Conservation (phyloP, 2,329 filamentous ascomycete species). For the Xylariaceae sp. region DNA sequence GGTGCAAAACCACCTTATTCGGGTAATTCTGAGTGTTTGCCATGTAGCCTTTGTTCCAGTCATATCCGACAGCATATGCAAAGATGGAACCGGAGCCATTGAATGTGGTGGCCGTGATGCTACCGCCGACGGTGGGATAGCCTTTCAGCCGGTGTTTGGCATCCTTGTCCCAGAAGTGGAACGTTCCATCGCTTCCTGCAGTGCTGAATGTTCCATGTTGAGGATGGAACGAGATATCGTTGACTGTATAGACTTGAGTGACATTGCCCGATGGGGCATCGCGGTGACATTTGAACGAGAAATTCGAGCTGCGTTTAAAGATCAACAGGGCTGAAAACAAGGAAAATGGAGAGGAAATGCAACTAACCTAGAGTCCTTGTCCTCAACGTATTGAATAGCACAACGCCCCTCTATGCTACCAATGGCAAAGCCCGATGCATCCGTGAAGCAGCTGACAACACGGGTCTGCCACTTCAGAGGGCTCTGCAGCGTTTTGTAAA, state of each 20-base stretch:
- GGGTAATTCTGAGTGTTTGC: conserved; percentile 71
- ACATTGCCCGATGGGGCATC: conserved; percentile 70
- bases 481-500: conserved; percentile 95
- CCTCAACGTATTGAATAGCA: conserved; percentile 96
- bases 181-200: conserved; percentile 90
- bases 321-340: conserved; percentile 4
- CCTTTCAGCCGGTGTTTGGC: conserved; percentile 87
- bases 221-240: conserved; percentile 97
- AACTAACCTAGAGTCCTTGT: conserved; percentile 74
- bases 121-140: conserved; percentile 77
- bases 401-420: conserved; percentile 96
- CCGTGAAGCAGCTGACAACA: conserved; percentile 90
- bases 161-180: conserved; percentile 95
- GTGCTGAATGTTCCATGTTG: conserved; percentile 98
- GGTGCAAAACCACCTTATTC: conserved; percentile 82
- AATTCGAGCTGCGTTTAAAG: conserved; percentile 63
- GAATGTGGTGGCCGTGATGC: conserved; percentile 89
- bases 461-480: conserved; percentile 98
- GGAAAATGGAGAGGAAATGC: background rate
- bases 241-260: conserved; percentile 90
- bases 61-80: conserved; percentile 88
- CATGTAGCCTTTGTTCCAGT: conserved; percentile 96
- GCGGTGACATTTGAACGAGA: conserved; percentile 98
- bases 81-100: conserved; percentile 80
- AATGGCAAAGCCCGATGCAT: conserved; percentile 87